Conservation (phyloP, 148 eudicot genomes). For the Diospyros kaki region DNA sequence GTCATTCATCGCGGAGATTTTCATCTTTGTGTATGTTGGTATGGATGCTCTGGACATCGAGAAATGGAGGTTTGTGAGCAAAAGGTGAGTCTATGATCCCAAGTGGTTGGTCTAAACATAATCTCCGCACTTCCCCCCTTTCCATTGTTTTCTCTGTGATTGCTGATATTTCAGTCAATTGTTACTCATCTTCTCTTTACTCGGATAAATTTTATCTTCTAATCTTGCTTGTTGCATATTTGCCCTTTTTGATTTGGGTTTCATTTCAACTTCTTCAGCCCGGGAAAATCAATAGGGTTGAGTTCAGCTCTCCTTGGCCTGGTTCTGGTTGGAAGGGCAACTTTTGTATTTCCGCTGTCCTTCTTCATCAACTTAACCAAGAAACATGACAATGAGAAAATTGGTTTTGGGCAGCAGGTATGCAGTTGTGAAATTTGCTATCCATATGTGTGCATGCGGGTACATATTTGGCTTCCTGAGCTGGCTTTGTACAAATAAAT, state of each 20-base stretch:
- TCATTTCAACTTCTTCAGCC: slow-evolving; percentile 25
- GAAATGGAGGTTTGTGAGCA: slow-evolving; percentile 54
- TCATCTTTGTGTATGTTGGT: slow-evolving; percentile 53
- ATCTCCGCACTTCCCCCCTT: background rate
- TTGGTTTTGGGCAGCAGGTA: slow-evolving; percentile 47
- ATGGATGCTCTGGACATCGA: slow-evolving; percentile 65
- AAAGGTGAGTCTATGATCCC: slow-evolving; percentile 28
- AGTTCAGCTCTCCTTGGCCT: slow-evolving; percentile 44
- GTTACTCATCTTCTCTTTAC: background rate
- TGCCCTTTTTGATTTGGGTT: background rate
- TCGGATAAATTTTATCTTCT: background rate
- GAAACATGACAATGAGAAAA: slow-evolving; percentile 24
- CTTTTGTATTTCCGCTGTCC: slow-evolving; percentile 56
- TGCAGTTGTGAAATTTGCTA: background rate
- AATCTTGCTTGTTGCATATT: background rate
- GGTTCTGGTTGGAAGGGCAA: slow-evolving; percentile 48
- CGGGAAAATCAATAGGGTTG: slow-evolving; percentile 45
- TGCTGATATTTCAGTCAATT: background rate
- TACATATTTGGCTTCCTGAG: background rate
- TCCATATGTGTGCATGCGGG: too few relatives aligned
- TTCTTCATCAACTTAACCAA: slow-evolving; percentile 37
- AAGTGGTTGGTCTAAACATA: background rate
- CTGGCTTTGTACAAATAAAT: background rate
- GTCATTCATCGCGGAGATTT: slow-evolving; percentile 50
- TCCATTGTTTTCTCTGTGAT: background rate